Base-by-base conservation (phyloP, 345 rosid genomes). In the Cardamine chenopodiifolia region DNA sequence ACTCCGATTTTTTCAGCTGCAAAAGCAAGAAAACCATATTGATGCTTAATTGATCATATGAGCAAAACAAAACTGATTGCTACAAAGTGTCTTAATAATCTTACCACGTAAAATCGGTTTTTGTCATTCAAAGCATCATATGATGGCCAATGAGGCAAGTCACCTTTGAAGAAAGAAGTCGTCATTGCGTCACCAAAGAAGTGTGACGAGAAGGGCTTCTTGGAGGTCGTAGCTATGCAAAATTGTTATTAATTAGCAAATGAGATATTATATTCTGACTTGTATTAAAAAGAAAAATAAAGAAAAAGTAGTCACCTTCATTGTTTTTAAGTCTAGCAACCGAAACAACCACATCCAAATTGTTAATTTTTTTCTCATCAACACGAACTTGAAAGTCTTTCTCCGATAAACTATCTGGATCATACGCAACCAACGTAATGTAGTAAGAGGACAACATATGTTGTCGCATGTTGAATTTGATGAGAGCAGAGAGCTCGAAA, bases 91-190 rank as follows among this genome's bases (percentile, higher is more conserved):
- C 52, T 1, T 22, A 25, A 15, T 62, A 39, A 61, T 39, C 25
- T 10, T 44, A 42, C 70, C 44, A 12, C 18, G 29, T 65, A 65
- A 48, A 65, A 48, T 4, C 44, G 29, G 0, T 19, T 31, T 1
- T 3, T 48, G 7, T 65, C 44, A 47, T 19, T 12, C 1, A 31
- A 48, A 29, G 29, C 13, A 29, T 19, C 44, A 18, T 31, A 13
- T 2, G 57, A 18, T 0, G 70, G 57, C 70, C 57, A 65, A 29
- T 48, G 42, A 29, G 70, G 29, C 29, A 65, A 65, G 7, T 20
- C 29, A 18, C 44, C 44, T 18, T 31, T 1, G 57, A 65, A 65
- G 28, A 1, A 0, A 48, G 17, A 18, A 29, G 48, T 40, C 1
- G 44, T 0, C 17, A 4, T 7, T 65, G 57, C 19, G 3, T 1